Evolutionary conservation across 192 early-diverging fungal species (phyloP).

Genomic region (Coemansia sp.): DNA sequence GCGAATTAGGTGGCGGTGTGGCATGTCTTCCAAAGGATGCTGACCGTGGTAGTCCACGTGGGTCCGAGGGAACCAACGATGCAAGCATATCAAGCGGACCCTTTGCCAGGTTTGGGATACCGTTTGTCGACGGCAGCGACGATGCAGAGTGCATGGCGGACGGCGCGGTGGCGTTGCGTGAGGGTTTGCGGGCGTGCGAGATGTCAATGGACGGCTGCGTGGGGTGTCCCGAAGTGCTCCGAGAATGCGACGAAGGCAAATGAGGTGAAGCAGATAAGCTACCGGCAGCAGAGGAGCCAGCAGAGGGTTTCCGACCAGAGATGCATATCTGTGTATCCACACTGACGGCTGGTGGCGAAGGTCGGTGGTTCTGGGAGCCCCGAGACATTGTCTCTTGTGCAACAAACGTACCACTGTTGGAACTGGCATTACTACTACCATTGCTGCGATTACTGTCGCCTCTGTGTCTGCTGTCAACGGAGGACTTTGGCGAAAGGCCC

Average conservation of each 20-base stretch:
- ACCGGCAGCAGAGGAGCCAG: neutral
- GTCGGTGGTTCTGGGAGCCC: neutral
- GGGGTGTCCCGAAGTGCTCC: slow-evolving; percentile 6
- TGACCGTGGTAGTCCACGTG: neutral
- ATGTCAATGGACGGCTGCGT: neutral
- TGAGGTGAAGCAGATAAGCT: slow-evolving; percentile 12
- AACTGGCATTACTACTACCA: neutral
- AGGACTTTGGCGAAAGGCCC: slow-evolving; percentile 17
- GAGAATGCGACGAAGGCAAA: slow-evolving; percentile 13
- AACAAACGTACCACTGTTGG: slow-evolving; percentile 3
- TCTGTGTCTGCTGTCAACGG: slow-evolving; percentile 3
- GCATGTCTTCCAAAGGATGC: neutral
- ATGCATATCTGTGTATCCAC: slow-evolving; percentile 41
- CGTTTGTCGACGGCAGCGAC: slow-evolving; percentile 1
- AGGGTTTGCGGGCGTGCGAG: slow-evolving; percentile 23
- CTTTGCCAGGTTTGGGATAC: slow-evolving; percentile 3
- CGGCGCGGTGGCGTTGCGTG: slow-evolving; percentile 27
- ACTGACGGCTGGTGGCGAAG: slow-evolving; percentile 10
- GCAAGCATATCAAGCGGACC: slow-evolving; percentile 37
- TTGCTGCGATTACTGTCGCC: slow-evolving; percentile 11
- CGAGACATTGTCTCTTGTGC: neutral
- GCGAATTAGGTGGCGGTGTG: slow-evolving; percentile 14
- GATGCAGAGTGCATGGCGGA: slow-evolving; percentile 8
- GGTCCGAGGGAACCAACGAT: slow-evolving; percentile 22
- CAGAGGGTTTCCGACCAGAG: slow-evolving; percentile 29